phyloP scores from a whole-genome alignment of 768 basidiomycete species.

The Boletus barrowsii region DNA sequence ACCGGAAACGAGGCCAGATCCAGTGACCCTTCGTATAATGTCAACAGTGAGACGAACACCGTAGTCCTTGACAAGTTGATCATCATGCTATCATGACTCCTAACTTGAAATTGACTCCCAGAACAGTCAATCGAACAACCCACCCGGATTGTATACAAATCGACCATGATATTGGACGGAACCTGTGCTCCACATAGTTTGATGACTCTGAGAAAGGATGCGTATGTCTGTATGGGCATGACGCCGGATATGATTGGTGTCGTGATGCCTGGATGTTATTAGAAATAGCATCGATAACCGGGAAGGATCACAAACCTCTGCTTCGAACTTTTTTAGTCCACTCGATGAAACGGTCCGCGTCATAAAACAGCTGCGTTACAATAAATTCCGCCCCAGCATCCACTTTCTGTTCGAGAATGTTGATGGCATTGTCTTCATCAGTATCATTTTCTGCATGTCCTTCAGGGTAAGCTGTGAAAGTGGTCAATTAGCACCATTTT shows the following conservation, averaged over 20 bases:
- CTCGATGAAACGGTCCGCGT: conserved; percentile 77
- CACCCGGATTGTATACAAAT: conserved; percentile 76
- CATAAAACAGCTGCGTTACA: conserved; percentile 96
- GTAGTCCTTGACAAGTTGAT: conserved; percentile 90
- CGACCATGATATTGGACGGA: conserved; percentile 60
- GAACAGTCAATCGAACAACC: conserved; percentile 17
- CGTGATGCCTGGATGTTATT: conserved; percentile 62
- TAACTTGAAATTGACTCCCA: not conserved
- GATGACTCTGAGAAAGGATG: conserved; percentile 86
- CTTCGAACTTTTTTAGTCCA: conserved; percentile 75
- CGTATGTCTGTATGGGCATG: conserved; percentile 97
- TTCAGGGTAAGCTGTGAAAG: conserved; percentile 77
- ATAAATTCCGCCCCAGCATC: conserved; percentile 96
- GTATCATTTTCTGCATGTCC: conserved; percentile 66
- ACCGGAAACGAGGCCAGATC: conserved; percentile 58
- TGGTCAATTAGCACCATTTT: not conserved
- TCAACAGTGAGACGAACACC: conserved; percentile 83
- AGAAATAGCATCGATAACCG: not conserved
- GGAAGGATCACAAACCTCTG: conserved; percentile 49
- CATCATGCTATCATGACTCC: conserved; percentile 66
- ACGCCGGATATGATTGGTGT: conserved; percentile 93
- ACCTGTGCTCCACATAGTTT: conserved; percentile 84
- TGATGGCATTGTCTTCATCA: conserved; percentile 61
- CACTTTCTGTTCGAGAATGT: conserved; percentile 78
- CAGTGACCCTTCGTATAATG: conserved; percentile 65